A percentile compares a stretch with the other conserved stretches of the same genome.
Evolutionary conservation across 352 stramenopile species (phyloP).

Genomic region (Pythium chondricola): DNA sequence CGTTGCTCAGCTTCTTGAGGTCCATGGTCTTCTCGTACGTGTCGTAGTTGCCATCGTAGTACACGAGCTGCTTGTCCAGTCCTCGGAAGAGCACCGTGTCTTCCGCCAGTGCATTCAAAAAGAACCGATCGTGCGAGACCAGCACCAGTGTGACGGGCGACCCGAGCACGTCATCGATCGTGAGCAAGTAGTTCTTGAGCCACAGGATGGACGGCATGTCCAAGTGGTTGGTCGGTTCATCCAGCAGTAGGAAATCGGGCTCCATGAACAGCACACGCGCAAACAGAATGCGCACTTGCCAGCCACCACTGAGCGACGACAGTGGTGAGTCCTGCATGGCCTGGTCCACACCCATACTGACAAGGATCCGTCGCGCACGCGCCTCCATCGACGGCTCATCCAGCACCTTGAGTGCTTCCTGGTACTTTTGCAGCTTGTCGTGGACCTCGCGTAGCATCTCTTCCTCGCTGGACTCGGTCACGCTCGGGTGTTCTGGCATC

Average conservation of each 20-base stretch:
- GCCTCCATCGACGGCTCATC: conserved; percentile 52
- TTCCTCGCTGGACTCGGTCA: conserved; percentile 22
- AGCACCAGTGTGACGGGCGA: conserved; percentile 77
- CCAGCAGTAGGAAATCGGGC: conserved; percentile 89
- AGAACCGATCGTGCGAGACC: conserved; percentile 91
- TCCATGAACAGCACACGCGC: conserved; percentile 59
- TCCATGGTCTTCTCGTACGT: conserved; percentile 44
- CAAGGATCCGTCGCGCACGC: conserved; percentile 35
- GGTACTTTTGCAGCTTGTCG: conserved; percentile 33
- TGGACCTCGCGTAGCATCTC: conserved; percentile 36
- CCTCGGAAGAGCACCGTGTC: conserved; percentile 52
- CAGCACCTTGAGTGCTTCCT: conserved; percentile 35
- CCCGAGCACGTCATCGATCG: conserved; percentile 50
- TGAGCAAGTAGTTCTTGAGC: conserved; percentile 67
- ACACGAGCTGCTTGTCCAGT: conserved; percentile 48
- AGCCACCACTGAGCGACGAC: conserved; percentile 44
- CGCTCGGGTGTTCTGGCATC: conserved; percentile 18
- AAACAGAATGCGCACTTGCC: conserved; percentile 57
- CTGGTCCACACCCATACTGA: conserved; percentile 65
- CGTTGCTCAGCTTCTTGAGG: conserved; percentile 41
- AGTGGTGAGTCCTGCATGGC: conserved; percentile 72
- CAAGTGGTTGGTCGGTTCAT: conserved; percentile 92
- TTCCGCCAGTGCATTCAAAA: conserved; percentile 88
- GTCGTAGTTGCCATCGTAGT: conserved; percentile 61
- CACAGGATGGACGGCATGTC: conserved; percentile 80